phyloP scores from a whole-genome alignment of 2,329 filamentous ascomycete species.

The Remersonia thermophila region DNA sequence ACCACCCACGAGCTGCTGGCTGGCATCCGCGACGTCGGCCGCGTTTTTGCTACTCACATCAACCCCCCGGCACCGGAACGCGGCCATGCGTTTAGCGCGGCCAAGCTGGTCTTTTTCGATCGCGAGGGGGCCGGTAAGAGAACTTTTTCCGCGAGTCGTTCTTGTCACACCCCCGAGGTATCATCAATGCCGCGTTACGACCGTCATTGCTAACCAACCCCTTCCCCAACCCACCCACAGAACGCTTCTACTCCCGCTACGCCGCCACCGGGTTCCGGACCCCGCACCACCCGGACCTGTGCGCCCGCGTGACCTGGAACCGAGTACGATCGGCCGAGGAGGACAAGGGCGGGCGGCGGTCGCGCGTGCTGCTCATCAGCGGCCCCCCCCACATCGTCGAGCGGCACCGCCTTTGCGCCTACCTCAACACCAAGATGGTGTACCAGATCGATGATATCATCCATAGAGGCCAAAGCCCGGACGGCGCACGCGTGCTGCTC shows the following conservation, averaged over 20 bases:
- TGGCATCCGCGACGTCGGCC: conserved; percentile 33
- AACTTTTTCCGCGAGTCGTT: too few species aligned
- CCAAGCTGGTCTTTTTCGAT: conserved; percentile 39
- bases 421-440: conserved; percentile 31
- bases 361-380: conserved; percentile 38
- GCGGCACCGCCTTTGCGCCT: conserved; percentile 24
- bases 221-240: conserved; percentile 8
- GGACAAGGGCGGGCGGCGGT: conserved; percentile 21
- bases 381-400: conserved; percentile 35
- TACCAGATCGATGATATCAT: conserved; percentile 35
- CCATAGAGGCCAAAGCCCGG: not conserved
- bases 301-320: conserved; percentile 32
- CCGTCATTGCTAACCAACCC: too few species aligned
- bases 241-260: conserved; percentile 19
- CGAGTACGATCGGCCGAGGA: conserved; percentile 31
- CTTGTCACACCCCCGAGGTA: too few species aligned
- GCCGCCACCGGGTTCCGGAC: conserved; percentile 25
- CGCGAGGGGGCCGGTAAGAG: conserved; percentile 23
- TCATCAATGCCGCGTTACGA: too few species aligned
- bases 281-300: conserved; percentile 15
- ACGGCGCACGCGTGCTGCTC: conserved; percentile 7
- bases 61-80: conserved; percentile 31
- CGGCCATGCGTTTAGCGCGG: conserved; percentile 28
- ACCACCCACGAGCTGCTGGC: conserved; percentile 32
- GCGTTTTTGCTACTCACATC: conserved; percentile 39